Percentiles rank a stretch among this genome's conserved stretches.
Conservation (phyloP, 2,329 filamentous ascomycete species). For the Fusarium sterilihyphosum region DNA sequence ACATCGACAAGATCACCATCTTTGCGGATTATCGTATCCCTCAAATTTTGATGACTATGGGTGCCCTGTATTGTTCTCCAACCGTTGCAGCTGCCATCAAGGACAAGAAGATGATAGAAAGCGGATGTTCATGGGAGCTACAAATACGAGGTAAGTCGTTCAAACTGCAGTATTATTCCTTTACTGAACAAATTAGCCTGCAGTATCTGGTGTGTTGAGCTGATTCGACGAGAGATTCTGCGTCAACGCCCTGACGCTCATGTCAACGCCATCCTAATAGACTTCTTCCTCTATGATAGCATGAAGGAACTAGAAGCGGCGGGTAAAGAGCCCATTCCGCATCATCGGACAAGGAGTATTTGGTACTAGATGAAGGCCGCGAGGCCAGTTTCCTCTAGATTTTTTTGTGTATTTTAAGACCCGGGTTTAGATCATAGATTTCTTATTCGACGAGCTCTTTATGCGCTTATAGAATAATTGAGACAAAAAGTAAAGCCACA, state of each 20-base stretch:
- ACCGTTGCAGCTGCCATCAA: conserved; percentile 77
- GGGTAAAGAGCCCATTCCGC: conserved; percentile 69
- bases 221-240: conserved; percentile 84
- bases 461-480: conserved; percentile 23
- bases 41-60: conserved; percentile 86
- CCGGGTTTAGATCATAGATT: conserved; percentile 33
- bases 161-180: background rate
- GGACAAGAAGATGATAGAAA: conserved; percentile 70
- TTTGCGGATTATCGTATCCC: conserved; percentile 98
- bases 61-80: conserved; percentile 86
- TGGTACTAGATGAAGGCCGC: conserved; percentile 74
- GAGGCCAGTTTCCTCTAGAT: conserved; percentile 14
- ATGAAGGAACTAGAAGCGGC: conserved; percentile 84
- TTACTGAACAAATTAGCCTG: conserved; percentile 65
- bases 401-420: conserved; percentile 1
- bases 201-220: conserved; percentile 95
- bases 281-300: conserved; percentile 96
- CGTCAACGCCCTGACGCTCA: conserved; percentile 75
- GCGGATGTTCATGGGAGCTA: conserved; percentile 82
- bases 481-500: conserved; percentile 31
- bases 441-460: conserved; percentile 9
- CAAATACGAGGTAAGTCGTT: conserved; percentile 77
- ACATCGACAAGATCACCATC: conserved; percentile 97
- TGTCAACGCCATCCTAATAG: conserved; percentile 90
- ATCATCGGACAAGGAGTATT: conserved; percentile 91